phyloP scores from a whole-genome alignment of 306 rosid species.

The Aeschynomene evenia region DNA sequence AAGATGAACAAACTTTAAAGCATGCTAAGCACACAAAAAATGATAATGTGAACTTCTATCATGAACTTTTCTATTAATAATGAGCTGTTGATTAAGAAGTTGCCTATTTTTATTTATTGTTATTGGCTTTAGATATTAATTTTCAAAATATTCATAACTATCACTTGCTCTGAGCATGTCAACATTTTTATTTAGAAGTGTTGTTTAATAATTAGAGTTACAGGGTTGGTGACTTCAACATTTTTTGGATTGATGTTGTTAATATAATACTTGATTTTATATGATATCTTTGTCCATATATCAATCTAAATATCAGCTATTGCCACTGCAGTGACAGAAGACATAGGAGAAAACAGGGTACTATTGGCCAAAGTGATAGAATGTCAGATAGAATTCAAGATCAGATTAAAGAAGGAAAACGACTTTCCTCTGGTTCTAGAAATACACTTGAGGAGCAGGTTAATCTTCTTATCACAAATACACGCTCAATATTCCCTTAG shows the following conservation, averaged over 20 bases:
- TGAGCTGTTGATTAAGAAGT: neutral
- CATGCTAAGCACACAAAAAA: neutral
- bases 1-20: slow-evolving; percentile 3
- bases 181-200: slow-evolving; percentile 5
- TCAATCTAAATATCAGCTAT: slow-evolving; percentile 22
- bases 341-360: slow-evolving; percentile 54
- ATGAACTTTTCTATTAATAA: slow-evolving; percentile 14
- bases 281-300: slow-evolving; percentile 11
- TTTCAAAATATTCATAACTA: slow-evolving; percentile 1
- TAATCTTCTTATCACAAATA: slow-evolving; percentile 3
- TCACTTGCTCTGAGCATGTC: slow-evolving; percentile 6
- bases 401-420: slow-evolving; percentile 53
- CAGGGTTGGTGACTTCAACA: slow-evolving; percentile 9
- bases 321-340: slow-evolving; percentile 51
- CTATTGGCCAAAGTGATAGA: slow-evolving; percentile 57
- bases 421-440: slow-evolving; percentile 48
- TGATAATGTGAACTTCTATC: slow-evolving; percentile 3
- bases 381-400: slow-evolving; percentile 55
- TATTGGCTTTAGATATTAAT: slow-evolving; percentile 13
- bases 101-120: neutral
- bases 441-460: slow-evolving; percentile 73
- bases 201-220: neutral
- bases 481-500: slow-evolving; percentile 13
- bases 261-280: slow-evolving; percentile 15
- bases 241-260: no score